These are phyloP conservation scores for Chimonanthus praecox DNA, from an alignment of 164 flowering plant genomes.

Conservation along the genomic window DNA sequence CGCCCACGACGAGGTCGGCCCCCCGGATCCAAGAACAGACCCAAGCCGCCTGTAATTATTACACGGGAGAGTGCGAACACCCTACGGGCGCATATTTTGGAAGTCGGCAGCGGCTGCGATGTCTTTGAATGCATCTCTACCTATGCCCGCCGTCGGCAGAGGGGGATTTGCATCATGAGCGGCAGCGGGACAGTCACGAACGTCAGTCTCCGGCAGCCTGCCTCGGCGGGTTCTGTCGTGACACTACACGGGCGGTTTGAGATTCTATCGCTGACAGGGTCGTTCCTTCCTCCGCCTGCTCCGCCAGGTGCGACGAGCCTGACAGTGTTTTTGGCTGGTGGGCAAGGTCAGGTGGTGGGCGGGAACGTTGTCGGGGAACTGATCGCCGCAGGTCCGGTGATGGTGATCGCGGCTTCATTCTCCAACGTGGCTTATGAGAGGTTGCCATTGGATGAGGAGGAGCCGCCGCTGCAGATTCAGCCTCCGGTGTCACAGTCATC, in stretches of 20 bases:
- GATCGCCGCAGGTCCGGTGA: conserved; percentile 39
- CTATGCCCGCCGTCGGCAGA: conserved; percentile 35
- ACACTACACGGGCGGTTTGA: conserved; percentile 41
- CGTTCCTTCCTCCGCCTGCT: conserved; percentile 42
- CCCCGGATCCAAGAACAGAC: conserved; percentile 42
- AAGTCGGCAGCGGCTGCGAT: conserved; percentile 35
- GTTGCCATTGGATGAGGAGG: conserved; percentile 28
- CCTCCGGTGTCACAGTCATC: conserved; percentile 10
- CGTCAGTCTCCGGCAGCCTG: conserved; percentile 38
- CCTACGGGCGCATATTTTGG: conserved; percentile 37
- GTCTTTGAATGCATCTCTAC: conserved; percentile 30
- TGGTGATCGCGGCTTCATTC: conserved; percentile 40
- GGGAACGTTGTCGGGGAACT: conserved; percentile 43
- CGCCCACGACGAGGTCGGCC: conserved; percentile 39
- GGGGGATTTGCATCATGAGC: conserved; percentile 38
- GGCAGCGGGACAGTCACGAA: conserved; percentile 37
- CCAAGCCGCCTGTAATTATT: conserved; percentile 41
- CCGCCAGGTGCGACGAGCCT: conserved; percentile 41
- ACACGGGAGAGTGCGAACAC: conserved; percentile 40
- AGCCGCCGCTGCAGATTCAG: conserved; percentile 13
- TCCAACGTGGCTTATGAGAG: conserved; percentile 42
- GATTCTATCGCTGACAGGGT: conserved; percentile 39
- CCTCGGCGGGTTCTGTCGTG: conserved; percentile 29
- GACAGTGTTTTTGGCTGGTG: conserved; percentile 38
- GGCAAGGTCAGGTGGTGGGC: conserved; percentile 45